These are phyloP conservation scores for Entomortierella beljakovae DNA, from an alignment of 192 early-diverging fungal genomes.

Conservation along the genomic window DNA sequence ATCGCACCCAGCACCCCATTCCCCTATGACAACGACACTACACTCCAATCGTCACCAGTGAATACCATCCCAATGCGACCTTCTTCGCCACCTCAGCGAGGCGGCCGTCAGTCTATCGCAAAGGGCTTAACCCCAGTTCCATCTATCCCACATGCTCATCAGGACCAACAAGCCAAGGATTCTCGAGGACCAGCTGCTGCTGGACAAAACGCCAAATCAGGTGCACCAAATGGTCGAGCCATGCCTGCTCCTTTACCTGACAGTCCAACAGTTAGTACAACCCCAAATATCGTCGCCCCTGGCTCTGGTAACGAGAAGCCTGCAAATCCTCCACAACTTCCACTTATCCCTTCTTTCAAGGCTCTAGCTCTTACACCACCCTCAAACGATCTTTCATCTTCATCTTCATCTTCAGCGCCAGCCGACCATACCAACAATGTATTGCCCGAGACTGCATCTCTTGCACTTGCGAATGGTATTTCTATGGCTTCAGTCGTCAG, in stretches of 20 bases:
- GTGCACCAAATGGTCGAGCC: slow-evolving; percentile 3
- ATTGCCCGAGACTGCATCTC: slow-evolving; percentile 39
- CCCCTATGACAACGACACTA: slow-evolving; percentile 43
- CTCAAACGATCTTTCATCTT: no score
- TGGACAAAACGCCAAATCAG: slow-evolving; percentile 5
- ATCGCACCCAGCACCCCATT: slow-evolving; percentile 37
- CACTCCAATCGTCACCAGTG: slow-evolving; percentile 42
- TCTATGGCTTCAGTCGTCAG: slow-evolving; percentile 23
- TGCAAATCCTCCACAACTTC: slow-evolving; percentile 23
- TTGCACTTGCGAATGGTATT: slow-evolving; percentile 34
- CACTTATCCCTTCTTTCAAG: slow-evolving; percentile 40
- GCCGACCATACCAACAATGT: slow-evolving; percentile 16
- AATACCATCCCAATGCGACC: slow-evolving; percentile 33
- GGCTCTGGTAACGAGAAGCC: neutral
- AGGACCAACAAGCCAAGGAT: slow-evolving; percentile 24
- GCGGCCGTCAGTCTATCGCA: slow-evolving; percentile 33
- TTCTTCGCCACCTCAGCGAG: slow-evolving; percentile 20
- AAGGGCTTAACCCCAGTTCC: slow-evolving; percentile 22
- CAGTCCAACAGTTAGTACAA: slow-evolving; percentile 24
- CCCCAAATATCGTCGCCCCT: neutral
- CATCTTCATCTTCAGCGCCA: slow-evolving; percentile 9
- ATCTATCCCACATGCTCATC: slow-evolving; percentile 25
- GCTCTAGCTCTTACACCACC: slow-evolving; percentile 41
- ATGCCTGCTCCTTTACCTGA: slow-evolving; percentile 16
- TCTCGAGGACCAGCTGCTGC: slow-evolving; percentile 25